Evolutionary conservation across 208 protist genomes (phyloP).

Genomic region (Wallacemonas sp.): DNA sequence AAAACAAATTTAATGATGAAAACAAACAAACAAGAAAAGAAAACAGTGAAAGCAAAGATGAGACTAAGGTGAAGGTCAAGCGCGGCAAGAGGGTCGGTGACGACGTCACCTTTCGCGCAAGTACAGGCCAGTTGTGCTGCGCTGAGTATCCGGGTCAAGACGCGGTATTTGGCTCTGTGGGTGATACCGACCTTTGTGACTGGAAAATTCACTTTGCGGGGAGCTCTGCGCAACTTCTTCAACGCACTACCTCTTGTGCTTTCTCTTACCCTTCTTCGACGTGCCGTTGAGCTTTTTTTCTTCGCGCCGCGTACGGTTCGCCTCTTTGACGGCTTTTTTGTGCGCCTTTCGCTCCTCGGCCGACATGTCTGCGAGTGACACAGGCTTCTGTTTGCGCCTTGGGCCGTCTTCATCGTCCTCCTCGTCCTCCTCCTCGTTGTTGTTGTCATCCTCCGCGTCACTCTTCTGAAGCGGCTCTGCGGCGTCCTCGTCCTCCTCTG

Average conservation of each 20-base stretch:
- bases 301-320: constrained; percentile 61
- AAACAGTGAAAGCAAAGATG: neutral
- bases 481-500: constrained; percentile 12
- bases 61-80: neutral
- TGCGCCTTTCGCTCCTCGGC: constrained; percentile 84
- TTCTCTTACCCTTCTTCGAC: constrained; percentile 43
- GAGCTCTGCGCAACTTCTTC: no score
- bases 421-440: constrained; percentile 23
- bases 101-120: no score
- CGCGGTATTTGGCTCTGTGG: no score
- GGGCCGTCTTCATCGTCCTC: constrained; percentile 29
- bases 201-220: no score
- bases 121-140: no score
- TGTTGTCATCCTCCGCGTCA: constrained; percentile 9
- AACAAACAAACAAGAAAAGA: constrained; percentile 12
- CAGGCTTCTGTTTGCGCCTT: constrained; percentile 10
- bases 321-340: constrained; percentile 77
- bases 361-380: constrained; percentile 75
- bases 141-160: no score
- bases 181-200: no score
- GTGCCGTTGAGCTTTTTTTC: constrained; percentile 75
- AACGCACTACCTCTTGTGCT: constrained; percentile 28
- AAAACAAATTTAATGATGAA: constrained; percentile 7
- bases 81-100: neutral
- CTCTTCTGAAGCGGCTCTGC: constrained; percentile 5